Evolutionary conservation across 1,139 yeast genomes (phyloP).

Genomic region (Yamadazyma kanchanaburiensis): DNA sequence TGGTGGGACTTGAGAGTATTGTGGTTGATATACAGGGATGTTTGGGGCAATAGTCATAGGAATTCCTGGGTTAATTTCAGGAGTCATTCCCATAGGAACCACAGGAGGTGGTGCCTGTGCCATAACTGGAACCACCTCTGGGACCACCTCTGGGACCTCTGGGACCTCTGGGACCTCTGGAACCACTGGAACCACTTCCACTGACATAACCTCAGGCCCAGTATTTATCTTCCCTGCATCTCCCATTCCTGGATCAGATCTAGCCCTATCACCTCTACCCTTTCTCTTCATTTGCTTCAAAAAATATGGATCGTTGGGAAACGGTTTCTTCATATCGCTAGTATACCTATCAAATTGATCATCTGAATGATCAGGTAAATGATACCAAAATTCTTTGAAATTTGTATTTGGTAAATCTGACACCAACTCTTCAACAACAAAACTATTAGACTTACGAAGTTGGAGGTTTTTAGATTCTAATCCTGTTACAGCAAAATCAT

Average conservation of each 20-base stretch:
- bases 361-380: constrained; percentile 19
- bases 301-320: constrained; percentile 24
- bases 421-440: constrained; percentile 11
- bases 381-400: constrained; percentile 19
- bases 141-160: too few relatives aligned
- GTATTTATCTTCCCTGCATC: background rate
- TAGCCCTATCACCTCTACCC: constrained; percentile 1
- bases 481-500: constrained; percentile 12
- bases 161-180: too few relatives aligned
- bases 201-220: background rate
- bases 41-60: too few relatives aligned
- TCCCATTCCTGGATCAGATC: constrained; percentile 1
- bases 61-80: too few relatives aligned
- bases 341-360: constrained; percentile 22
- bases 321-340: constrained; percentile 11
- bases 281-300: constrained; percentile 13
- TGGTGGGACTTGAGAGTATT: too few relatives aligned
- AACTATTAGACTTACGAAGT: constrained; percentile 6
- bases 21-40: too few relatives aligned
- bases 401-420: constrained; percentile 4
- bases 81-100: too few relatives aligned
- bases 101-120: too few relatives aligned
- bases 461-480: constrained; percentile 6
- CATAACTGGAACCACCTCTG: too few relatives aligned
- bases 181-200: background rate